These are phyloP conservation scores for Poterioochromonas sp. DNA, from an alignment of 352 stramenopile genomes.

Conservation along the genomic window DNA sequence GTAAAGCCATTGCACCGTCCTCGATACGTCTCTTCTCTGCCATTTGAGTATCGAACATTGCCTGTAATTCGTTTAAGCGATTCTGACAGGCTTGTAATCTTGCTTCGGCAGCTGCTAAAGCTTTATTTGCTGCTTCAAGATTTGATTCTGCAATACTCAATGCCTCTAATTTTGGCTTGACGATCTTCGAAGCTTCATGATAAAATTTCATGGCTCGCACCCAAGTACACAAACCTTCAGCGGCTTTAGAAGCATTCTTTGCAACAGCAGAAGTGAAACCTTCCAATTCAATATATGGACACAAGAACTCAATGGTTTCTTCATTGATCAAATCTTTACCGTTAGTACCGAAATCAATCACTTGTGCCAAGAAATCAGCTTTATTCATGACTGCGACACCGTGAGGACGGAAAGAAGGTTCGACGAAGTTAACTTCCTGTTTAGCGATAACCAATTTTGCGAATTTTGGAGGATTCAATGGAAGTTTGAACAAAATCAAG, in stretches of 20 bases:
- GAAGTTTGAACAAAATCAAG: conserved; percentile 88
- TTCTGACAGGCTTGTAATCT: conserved; percentile 84
- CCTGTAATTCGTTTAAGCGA: conserved; percentile 83
- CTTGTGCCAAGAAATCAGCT: conserved; percentile 89
- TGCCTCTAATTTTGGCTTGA: conserved; percentile 95
- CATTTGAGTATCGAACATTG: conserved; percentile 94
- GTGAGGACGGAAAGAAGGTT: conserved; percentile 88
- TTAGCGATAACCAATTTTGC: conserved; percentile 90
- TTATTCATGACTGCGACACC: conserved; percentile 89
- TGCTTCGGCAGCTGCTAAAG: conserved; percentile 77
- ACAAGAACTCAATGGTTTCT: conserved; percentile 94
- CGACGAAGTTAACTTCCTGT: conserved; percentile 90
- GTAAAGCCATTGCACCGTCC: conserved; percentile 81
- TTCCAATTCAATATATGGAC: conserved; percentile 91
- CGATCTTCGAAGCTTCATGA: conserved; percentile 94
- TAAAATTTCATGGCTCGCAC: conserved; percentile 95
- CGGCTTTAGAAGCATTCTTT: conserved; percentile 89
- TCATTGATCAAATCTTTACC: conserved; percentile 97
- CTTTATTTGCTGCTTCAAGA: conserved; percentile 93
- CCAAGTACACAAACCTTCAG: conserved; percentile 92
- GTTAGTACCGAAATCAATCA: conserved; percentile 85
- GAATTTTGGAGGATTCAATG: conserved; percentile 68
- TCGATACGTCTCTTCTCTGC: conserved; percentile 91
- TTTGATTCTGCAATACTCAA: conserved; percentile 87
- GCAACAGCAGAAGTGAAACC: conserved; percentile 85